A percentile compares a stretch with the other conserved stretches of the same genome.
phyloP scores from a whole-genome alignment of 306 rosid genomes.

The Carpinus viminea region DNA sequence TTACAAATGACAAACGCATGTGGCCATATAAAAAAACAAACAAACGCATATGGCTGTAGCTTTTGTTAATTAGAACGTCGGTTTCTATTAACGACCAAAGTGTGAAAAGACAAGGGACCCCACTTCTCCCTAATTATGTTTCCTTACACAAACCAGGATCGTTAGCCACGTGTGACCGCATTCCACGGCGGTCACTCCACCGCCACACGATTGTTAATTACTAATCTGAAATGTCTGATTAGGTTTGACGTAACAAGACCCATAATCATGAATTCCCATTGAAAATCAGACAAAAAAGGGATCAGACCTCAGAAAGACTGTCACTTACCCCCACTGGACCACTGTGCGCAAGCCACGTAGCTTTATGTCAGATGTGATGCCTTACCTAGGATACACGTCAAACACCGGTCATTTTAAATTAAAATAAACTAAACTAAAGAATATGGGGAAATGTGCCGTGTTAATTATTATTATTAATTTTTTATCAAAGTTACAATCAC shows the following conservation, averaged over 20 bases:
- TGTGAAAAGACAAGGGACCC: not conserved
- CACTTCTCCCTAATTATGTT: not conserved
- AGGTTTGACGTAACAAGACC: not conserved
- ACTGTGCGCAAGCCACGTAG: constrained; percentile 2
- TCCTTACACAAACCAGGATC: not conserved
- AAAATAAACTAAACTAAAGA: no score
- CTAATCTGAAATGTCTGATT: not conserved
- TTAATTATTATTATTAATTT: no score
- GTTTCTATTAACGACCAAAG: not conserved
- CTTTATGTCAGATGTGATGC: constrained; percentile 16
- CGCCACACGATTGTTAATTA: not conserved
- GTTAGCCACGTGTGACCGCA: constrained; percentile 11
- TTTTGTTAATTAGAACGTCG: not conserved
- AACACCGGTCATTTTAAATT: not conserved
- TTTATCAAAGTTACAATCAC: not conserved
- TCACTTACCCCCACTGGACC: not conserved
- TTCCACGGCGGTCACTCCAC: not conserved
- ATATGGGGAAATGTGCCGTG: not conserved
- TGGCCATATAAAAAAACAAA: no score
- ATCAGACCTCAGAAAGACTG: no score
- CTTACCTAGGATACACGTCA: constrained; percentile 27
- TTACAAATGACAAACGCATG: not conserved
- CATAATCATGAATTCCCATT: constrained; percentile 1
- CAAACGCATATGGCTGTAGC: not conserved
- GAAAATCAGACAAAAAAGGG: not conserved